A percentile compares a stretch with the other conserved stretches of the same genome.
phyloP scores from a whole-genome alignment of 1,284 basidiomycete species.

The Microbotryum intermedium region DNA sequence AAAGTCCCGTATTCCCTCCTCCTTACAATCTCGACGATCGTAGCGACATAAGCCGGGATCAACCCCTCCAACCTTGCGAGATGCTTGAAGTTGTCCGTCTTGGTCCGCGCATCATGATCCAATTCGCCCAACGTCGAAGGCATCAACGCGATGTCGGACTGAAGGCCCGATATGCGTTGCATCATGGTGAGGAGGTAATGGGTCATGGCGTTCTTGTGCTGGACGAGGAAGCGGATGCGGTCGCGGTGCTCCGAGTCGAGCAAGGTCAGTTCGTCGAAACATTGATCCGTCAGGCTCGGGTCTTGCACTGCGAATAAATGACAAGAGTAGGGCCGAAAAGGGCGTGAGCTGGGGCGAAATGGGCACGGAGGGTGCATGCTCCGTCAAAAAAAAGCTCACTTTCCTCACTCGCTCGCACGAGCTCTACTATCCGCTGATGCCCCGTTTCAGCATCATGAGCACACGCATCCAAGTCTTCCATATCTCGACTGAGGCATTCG shows the following conservation, averaged over 20 bases:
- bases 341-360: not conserved
- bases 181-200: slow-evolving; percentile 28
- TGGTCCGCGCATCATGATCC: slow-evolving; percentile 29
- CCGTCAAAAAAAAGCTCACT: slow-evolving; percentile 3
- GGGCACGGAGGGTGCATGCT: not conserved
- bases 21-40: slow-evolving; percentile 80
- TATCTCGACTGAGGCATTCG: slow-evolving; percentile 8
- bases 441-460: slow-evolving; percentile 29
- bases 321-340: not conserved
- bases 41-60: slow-evolving; percentile 86
- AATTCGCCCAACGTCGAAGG: slow-evolving; percentile 23
- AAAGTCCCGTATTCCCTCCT: slow-evolving; percentile 63
- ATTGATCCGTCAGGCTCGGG: slow-evolving; percentile 11
- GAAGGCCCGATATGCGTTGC: slow-evolving; percentile 31
- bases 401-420: slow-evolving; percentile 19
- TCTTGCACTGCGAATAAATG: slow-evolving; percentile 12
- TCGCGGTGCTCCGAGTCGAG: slow-evolving; percentile 28
- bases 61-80: slow-evolving; percentile 80
- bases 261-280: slow-evolving; percentile 25
- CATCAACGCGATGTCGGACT: slow-evolving; percentile 30
- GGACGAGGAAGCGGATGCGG: slow-evolving; percentile 31
- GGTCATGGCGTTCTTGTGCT: slow-evolving; percentile 33
- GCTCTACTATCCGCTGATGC: slow-evolving; percentile 24
- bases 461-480: slow-evolving; percentile 32
- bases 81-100: slow-evolving; percentile 69